These are phyloP conservation scores for Nigrospora osmanthi DNA, from an alignment of 2,329 filamentous ascomycete species.

Conservation along the genomic window DNA sequence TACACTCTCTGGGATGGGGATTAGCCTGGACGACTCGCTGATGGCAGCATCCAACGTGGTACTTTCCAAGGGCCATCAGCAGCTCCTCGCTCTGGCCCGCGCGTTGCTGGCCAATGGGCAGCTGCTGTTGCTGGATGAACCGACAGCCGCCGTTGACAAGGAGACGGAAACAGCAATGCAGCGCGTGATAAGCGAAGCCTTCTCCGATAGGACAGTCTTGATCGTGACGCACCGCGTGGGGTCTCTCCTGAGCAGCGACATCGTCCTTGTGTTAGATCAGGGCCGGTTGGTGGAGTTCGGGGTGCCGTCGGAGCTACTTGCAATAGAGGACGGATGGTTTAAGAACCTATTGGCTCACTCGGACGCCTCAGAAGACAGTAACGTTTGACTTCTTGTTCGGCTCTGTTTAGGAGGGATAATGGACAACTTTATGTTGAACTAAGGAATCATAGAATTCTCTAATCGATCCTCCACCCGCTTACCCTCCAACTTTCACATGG, in stretches of 20 bases:
- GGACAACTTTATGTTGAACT: no score
- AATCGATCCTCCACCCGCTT: no score
- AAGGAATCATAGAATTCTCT: no score
- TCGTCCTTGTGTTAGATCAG: not conserved
- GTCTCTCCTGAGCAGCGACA: not conserved
- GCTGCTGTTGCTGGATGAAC: not conserved
- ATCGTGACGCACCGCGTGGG: not conserved
- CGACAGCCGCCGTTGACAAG: not conserved
- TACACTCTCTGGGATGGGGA: not conserved
- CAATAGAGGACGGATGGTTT: no score
- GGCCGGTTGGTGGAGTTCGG: not conserved
- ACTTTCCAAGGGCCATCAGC: slow-evolving; percentile 1
- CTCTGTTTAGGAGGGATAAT: no score
- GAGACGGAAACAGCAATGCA: not conserved
- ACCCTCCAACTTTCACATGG: no score
- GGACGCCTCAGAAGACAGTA: no score
- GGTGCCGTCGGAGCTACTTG: not conserved
- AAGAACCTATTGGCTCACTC: no score
- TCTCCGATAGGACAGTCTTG: not conserved
- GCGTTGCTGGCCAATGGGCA: not conserved
- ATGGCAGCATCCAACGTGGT: not conserved
- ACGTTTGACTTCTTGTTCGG: no score
- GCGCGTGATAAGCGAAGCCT: not conserved
- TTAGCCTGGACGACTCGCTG: not conserved
- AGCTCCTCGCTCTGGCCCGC: not conserved